Base-by-base conservation (phyloP, 23 red algal species). In the Cyanidioschyzon merolae region DNA sequence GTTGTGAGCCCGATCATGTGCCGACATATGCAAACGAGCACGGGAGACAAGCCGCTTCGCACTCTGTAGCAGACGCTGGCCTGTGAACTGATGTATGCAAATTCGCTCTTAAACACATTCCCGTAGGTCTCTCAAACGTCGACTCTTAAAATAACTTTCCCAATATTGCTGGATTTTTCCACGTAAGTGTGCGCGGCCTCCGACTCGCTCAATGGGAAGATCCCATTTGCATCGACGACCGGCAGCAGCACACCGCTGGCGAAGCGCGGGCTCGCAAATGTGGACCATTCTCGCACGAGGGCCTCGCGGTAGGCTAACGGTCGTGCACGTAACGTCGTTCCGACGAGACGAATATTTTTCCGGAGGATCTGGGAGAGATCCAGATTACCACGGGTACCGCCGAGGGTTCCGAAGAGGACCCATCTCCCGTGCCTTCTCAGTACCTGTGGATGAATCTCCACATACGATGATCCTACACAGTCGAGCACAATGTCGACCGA, bases 391-490 rank as follows among this genome's bases (percentile, higher is more conserved):
- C 80, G 80, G 29, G 67, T 82, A n/a, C 90, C 90, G 18, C 85
- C 84, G n/a, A 95, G 75, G 41, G 83, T 67, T 2, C 90, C 90
- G 76, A 88, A 95, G 45, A 95, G 80, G 37, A 95, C 85, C 90
- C 90, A 95, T 17, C 85, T 59, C 1, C 77, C 90, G 74, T 95
- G 83, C 37, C 37, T 85, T 32, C 76, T 57, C 31, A 95, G 57
- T 24, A 84, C 80, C 31, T 79, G 79, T 34, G 87, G 32, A 59
- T 95, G 86, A 2, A 75, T 79, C 27, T 82, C 85, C 38, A 58
- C 76, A 50, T 50, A 40, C 0, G 67, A 39, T 38, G 57, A 67
- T 12, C 90, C 90, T 3, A 95, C 87, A 58, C 85, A 88, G 76
- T 95, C 90, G n/a, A 95, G 77, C 30, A 89, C 79, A 21, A 95